Evolutionary conservation across 345 rosid species (phyloP), one percentile per base, ranked within the genome.

Genomic region (Syzygium oleosum): DNA sequence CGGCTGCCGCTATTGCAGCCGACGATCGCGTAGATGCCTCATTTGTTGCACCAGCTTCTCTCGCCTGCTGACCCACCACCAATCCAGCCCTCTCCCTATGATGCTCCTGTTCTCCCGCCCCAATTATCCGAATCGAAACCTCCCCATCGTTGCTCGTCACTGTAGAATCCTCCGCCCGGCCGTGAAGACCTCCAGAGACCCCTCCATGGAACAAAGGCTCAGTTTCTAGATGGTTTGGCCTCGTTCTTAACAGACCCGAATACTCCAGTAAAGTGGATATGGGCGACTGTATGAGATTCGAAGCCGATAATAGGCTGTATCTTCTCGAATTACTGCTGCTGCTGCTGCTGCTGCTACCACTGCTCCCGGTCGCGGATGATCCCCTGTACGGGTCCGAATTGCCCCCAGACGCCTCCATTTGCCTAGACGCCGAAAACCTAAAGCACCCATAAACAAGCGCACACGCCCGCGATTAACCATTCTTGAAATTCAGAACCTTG

Each of bases 61-160:
- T 91, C 31, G 85, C 90, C 91, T 91, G 92, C 92, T 92, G 95
- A 43, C 94, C 97, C 22, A 91, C 93, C 84, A 94, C 96, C 86
- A 93, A 87, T 55, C 94, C 95, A 52, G 92, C 87, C 52, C 88
- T 87, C 25, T 94, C 99, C 86, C 91, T 91, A 15, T 90, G 91
- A 25, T 87, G 88, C 46, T 94, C 99, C 17, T 94, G 98, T 78
- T 97, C 99, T 14, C 91, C 97, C 6, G 95, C 93, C n/a, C 96
- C 99, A 46, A 98, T 95, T 41, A 98, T 98, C 94, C 98, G 93
- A 88, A 98, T 98, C 19, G 99, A 90, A 87, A 98, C 99, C 94
- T 98, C 99, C 51, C 96, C 98, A 58, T 87, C 94, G 87, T 89
- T 91, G 87, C 90, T 53, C 12, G 78, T 55, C 38, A 54, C 77